phyloP scores from a whole-genome alignment of 1,139 yeast species.

The Kazachstania sp. region DNA sequence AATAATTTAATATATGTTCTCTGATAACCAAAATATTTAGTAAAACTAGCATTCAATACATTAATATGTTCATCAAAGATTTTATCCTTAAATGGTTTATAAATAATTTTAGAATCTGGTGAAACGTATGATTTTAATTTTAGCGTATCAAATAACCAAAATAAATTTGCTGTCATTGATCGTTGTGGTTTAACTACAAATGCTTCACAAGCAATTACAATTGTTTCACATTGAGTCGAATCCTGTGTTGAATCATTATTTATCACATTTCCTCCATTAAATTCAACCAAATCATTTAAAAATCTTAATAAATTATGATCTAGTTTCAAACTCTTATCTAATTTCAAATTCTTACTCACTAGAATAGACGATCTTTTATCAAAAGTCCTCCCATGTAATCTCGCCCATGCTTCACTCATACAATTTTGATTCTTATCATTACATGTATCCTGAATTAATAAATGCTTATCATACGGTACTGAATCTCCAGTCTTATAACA shows the following conservation, averaged over 20 bases:
- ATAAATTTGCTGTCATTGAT: background rate
- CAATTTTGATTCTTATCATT: background rate
- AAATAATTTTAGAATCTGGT: slow-evolving; percentile 54
- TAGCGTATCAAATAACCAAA: slow-evolving; percentile 1
- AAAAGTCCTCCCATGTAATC: background rate
- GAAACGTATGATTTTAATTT: slow-evolving; percentile 13
- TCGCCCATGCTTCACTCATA: background rate
- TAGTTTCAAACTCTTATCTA: background rate
- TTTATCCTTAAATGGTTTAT: slow-evolving; percentile 46
- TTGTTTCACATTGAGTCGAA: background rate
- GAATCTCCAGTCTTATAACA: slow-evolving; percentile 30
- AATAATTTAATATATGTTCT: slow-evolving; percentile 58
- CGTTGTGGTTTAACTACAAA: slow-evolving; percentile 17
- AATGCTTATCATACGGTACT: background rate
- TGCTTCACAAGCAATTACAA: slow-evolving; percentile 43
- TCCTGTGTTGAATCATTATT: background rate
- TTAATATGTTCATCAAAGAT: slow-evolving; percentile 33
- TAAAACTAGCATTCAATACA: slow-evolving; percentile 45
- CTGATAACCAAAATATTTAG: slow-evolving; percentile 81
- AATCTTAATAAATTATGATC: background rate
- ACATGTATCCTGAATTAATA: background rate
- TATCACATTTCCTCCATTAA: background rate
- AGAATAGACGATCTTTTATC: background rate
- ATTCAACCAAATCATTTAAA: background rate
- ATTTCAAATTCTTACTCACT: background rate